Base-by-base conservation (phyloP, 768 basidiomycete genomes). In the Mycena galopus region DNA sequence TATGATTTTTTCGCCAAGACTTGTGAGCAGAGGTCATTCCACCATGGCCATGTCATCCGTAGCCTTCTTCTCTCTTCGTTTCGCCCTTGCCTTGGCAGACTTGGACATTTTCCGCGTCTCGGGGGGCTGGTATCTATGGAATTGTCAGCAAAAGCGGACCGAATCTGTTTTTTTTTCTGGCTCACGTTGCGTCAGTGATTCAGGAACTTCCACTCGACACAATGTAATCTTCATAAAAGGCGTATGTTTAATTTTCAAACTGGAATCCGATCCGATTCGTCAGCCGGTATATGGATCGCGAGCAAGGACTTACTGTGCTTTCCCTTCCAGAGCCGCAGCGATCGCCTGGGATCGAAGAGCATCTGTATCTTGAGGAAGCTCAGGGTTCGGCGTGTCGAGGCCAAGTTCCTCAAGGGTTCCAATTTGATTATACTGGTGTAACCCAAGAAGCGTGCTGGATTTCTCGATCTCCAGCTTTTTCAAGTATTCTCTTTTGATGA, bases 401-500 rank as follows among this genome's bases (percentile, higher is more conserved):
- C 80, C 84, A 14, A 83, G 73, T 4, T 84, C 86, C 67, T 90
- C 89, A 30, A 94, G 79, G 51, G 77, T 87, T 0, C 90, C 88
- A 14, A 94, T 81, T 65, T 93, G 87, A 73, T 94, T 95, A 82
- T 94, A 95, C 78, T 95, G 94, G 77, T 94, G 88, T 37, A 95
- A 80, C 4, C 94, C 94, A 4, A 80, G 79, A 30, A 83, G 78
- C 53, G 84, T 83, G n/a, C 80, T 79, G 2, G 84, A 85, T 39
- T 76, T 80, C 16, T 81, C 86, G 23, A 79, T 74, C 50, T 86
- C 86, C 8, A 92, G 82, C 19, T 78, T 78, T 66, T 90, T 90
- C 65, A 94, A 72, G 77, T 90, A 95, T 78, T 95, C 93, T 30
- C 95, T 89, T 77, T 96, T 96, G 76, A 95, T 89, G 67, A 96